Conservation (phyloP, 148 eudicot genomes). For the Vaccinium vitisidaea region DNA sequence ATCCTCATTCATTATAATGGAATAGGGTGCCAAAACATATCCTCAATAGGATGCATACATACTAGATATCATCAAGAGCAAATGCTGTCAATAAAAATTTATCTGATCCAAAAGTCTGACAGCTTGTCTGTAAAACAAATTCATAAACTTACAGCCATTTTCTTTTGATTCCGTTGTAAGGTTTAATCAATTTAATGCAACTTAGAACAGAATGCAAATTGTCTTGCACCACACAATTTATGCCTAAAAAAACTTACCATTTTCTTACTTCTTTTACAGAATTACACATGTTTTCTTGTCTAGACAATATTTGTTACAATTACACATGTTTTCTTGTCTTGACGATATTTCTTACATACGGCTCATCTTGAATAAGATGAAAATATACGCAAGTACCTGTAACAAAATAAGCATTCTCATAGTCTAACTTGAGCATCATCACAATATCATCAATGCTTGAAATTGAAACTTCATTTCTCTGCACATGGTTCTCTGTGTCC, state of each 20-base stretch:
- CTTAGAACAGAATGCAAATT: not conserved
- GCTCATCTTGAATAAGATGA: not conserved
- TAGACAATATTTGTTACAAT: not conserved
- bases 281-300: not conserved
- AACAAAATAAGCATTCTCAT: conserved; percentile 78
- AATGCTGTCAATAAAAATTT: not conserved
- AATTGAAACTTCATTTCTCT: conserved; percentile 32
- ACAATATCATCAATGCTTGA: conserved; percentile 66
- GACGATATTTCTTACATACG: not conserved
- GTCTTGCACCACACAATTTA: not conserved
- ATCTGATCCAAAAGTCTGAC: not conserved
- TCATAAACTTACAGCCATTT: not conserved
- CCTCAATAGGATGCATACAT: not conserved
- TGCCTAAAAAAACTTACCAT: not conserved
- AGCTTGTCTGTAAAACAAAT: not conserved
- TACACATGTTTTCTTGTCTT: not conserved
- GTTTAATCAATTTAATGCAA: not conserved
- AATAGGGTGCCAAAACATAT: not conserved
- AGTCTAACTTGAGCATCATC: conserved; percentile 56
- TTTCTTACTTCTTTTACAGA: not conserved
- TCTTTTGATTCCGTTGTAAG: not conserved
- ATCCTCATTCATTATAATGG: not conserved
- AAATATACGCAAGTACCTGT: conserved; percentile 50
- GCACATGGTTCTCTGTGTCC: conserved; percentile 26
- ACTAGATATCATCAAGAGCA: not conserved